Evolutionary conservation across 2,329 filamentous ascomycete species (phyloP).

Genomic region (Talaromyces sp.): DNA sequence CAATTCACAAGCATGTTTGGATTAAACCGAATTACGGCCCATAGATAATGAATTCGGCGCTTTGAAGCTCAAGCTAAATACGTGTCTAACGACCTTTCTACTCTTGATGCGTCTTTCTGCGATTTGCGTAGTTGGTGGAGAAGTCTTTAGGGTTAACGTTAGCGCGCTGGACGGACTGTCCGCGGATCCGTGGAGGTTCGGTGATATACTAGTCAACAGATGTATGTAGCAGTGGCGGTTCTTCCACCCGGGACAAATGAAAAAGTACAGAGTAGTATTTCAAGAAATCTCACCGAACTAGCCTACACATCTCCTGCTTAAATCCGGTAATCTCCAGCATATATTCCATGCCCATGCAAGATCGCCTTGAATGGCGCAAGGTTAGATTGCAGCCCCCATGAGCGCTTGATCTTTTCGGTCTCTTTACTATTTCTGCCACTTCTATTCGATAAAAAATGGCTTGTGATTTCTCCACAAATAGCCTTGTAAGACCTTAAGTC

Average conservation of each 20-base stretch:
- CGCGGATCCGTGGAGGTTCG: neutral
- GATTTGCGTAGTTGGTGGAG: too few relatives aligned
- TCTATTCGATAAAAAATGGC: neutral
- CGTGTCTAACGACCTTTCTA: too few relatives aligned
- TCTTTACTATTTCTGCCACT: neutral
- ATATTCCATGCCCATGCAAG: neutral
- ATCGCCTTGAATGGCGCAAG: neutral
- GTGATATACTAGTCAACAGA: neutral
- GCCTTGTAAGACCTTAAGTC: neutral
- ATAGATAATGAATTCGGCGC: neutral
- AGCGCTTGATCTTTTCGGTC: neutral
- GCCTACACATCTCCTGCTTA: neutral
- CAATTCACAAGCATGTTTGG: neutral
- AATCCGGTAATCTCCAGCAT: neutral
- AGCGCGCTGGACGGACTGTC: neutral
- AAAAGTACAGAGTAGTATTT: too few relatives aligned
- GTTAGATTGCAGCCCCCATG: neutral
- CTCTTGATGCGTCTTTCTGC: too few relatives aligned
- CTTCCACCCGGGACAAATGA: too few relatives aligned
- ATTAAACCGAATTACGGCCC: neutral
- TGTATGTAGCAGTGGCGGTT: too few relatives aligned
- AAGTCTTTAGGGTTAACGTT: neutral
- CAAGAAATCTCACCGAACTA: neutral
- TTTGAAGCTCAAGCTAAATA: too few relatives aligned
- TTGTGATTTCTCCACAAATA: too few relatives aligned